Percentiles rank a stretch among this genome's conserved stretches.
These are phyloP conservation scores for Geoglossum cookeanum DNA, from an alignment of 2,329 filamentous ascomycete genomes.

Conservation along the genomic window DNA sequence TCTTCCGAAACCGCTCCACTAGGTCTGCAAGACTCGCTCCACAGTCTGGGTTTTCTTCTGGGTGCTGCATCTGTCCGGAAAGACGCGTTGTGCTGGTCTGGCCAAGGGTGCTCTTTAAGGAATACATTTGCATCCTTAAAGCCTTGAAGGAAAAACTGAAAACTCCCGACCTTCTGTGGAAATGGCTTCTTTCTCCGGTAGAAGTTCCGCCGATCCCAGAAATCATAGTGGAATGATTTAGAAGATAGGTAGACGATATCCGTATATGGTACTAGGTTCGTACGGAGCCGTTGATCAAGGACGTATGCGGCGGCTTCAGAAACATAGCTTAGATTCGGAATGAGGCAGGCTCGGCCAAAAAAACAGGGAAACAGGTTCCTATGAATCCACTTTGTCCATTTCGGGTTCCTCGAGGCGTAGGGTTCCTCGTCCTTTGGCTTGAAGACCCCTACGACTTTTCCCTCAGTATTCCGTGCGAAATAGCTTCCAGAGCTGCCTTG, in stretches of 20 bases:
- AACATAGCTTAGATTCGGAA: conserved; percentile 93
- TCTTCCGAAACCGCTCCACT: conserved; percentile 26
- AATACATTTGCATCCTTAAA: conserved; percentile 97
- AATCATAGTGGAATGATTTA: conserved; percentile 95
- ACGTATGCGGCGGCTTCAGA: conserved; percentile 96
- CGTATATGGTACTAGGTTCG: conserved; percentile 87
- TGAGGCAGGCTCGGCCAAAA: conserved; percentile 86
- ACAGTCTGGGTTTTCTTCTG: conserved; percentile 48
- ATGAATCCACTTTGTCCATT: conserved; percentile 99
- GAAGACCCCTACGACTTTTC: conserved; percentile 93
- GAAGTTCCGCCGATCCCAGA: conserved; percentile 81
- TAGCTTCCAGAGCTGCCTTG: conserved; percentile 97
- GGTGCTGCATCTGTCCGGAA: conserved; percentile 50
- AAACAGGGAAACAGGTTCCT: conserved; percentile 93
- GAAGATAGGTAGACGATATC: conserved; percentile 88
- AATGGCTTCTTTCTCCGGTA: conserved; percentile 74
- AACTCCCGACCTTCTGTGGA: conserved; percentile 82
- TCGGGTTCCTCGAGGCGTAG: conserved; percentile 89
- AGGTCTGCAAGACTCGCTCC: conserved; percentile 70
- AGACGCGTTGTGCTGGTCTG: conserved; percentile 58
- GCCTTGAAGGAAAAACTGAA: conserved; percentile 92
- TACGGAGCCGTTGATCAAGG: conserved; percentile 73
- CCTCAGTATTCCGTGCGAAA: conserved; percentile 79
- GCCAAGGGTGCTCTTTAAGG: conserved; percentile 88
- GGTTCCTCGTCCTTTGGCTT: conserved; percentile 99